A percentile compares a stretch with the other conserved stretches of the same genome.
phyloP scores from a whole-genome alignment of 768 basidiomycete species.

The Paxillus involutus region DNA sequence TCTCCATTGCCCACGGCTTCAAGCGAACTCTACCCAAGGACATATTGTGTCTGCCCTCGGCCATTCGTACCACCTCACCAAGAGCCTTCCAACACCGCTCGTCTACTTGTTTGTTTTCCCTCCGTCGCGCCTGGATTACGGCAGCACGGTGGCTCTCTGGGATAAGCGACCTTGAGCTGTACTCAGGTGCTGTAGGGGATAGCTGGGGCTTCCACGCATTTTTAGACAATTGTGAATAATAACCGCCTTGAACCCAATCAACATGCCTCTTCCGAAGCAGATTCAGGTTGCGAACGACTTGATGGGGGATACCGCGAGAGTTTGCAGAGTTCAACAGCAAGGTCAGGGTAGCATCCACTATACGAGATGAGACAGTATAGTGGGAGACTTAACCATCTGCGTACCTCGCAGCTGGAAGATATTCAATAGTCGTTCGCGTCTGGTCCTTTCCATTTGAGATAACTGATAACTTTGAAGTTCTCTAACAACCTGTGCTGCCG shows the following conservation, averaged over 20 bases:
- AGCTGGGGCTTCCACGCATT: constrained; percentile 42
- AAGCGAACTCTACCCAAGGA: constrained; percentile 47
- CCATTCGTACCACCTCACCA: constrained; percentile 55
- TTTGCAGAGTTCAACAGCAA: constrained; percentile 61
- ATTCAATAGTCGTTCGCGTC: constrained; percentile 42
- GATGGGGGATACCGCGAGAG: constrained; percentile 62
- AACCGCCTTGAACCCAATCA: constrained; percentile 25
- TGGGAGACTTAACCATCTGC: constrained; percentile 7
- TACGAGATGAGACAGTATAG: constrained; percentile 1
- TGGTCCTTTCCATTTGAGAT: constrained; percentile 27
- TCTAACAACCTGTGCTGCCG: constrained; percentile 43
- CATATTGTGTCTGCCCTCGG: constrained; percentile 53
- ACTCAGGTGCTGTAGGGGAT: constrained; percentile 13
- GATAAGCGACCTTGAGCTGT: constrained; percentile 18
- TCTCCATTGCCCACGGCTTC: constrained; percentile 24
- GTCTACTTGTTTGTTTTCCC: constrained; percentile 30
- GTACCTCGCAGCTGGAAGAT: constrained; percentile 59
- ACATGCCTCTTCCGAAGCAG: constrained; percentile 30
- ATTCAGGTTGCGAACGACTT: constrained; percentile 51
- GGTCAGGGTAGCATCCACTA: constrained; percentile 70
- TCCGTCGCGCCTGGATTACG: constrained; percentile 15
- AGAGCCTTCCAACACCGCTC: constrained; percentile 46
- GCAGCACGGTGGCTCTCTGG: constrained; percentile 11
- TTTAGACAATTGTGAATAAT: constrained; percentile 19
- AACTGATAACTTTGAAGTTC: constrained; percentile 36